These are phyloP conservation scores for Rubus parviflorus DNA, from an alignment of 306 rosid species.

Conservation along the genomic window DNA sequence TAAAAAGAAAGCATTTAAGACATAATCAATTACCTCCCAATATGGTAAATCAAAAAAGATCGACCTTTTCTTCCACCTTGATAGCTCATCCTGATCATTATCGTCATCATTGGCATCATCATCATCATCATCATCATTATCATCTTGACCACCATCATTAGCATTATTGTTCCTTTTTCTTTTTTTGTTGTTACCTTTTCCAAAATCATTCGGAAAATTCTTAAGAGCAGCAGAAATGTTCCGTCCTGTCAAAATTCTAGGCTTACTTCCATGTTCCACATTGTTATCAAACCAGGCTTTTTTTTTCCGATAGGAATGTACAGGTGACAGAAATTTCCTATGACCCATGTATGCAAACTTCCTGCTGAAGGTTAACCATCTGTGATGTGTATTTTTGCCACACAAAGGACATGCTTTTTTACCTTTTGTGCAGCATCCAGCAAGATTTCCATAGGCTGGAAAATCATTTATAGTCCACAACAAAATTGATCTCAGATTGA, in stretches of 20 bases:
- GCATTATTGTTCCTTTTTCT: background rate
- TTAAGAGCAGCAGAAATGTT: background rate
- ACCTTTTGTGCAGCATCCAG: background rate
- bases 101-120: rapidly evolving
- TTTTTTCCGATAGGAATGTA: background rate
- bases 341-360: background rate
- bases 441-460: background rate
- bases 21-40: background rate
- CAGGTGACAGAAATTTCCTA: background rate
- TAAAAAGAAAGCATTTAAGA: too few species aligned
- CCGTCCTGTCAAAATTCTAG: background rate
- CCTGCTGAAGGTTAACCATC: background rate
- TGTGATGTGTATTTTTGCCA: background rate
- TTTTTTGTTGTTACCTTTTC: background rate
- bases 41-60: background rate
- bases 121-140: too few species aligned
- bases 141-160: too few species aligned
- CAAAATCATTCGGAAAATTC: background rate
- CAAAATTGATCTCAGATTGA: background rate
- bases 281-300: background rate
- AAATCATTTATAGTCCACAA: constrained; percentile 1
- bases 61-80: background rate
- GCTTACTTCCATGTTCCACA: background rate
- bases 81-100: too few species aligned
- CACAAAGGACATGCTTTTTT: background rate